phyloP scores from a whole-genome alignment of 31 red algal genomes.

The Porphyra umbilicalis region DNA sequence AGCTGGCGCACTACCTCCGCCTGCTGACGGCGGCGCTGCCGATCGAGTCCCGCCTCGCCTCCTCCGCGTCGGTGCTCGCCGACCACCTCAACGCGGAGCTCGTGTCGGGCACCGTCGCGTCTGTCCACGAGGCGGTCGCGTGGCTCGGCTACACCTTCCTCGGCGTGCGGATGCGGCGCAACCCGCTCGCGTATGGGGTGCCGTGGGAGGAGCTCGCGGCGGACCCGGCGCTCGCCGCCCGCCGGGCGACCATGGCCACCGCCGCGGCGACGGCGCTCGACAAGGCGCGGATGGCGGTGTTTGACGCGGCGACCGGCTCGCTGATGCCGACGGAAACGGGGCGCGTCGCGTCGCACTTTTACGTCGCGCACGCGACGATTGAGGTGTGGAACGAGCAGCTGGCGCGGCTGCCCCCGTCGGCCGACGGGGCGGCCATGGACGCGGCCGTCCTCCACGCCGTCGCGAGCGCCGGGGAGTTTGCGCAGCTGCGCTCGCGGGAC shows the following conservation, averaged over 20 bases:
- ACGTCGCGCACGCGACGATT: constrained; percentile 83
- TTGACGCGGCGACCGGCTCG: constrained; percentile 39
- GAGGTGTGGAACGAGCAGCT: constrained; percentile 77
- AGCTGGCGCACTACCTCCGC: constrained; percentile 71
- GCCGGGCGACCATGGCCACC: constrained; percentile 54
- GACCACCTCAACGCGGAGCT: constrained; percentile 98
- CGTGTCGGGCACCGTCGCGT: constrained; percentile 82
- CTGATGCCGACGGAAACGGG: constrained; percentile 79
- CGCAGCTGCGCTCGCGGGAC: constrained; percentile 64
- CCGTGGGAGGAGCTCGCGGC: constrained; percentile 71
- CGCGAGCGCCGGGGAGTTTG: constrained; percentile 71
- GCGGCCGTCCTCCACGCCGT: constrained; percentile 53
- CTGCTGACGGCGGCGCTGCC: constrained; percentile 84
- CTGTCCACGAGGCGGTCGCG: constrained; percentile 68
- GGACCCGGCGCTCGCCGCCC: constrained; percentile 53
- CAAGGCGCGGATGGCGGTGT: constrained; percentile 78
- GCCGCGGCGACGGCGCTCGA: constrained; percentile 75
- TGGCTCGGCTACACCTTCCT: constrained; percentile 93
- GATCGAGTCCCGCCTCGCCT: constrained; percentile 86
- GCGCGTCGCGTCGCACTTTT: constrained; percentile 85
- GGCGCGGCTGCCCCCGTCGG: constrained; percentile 7
- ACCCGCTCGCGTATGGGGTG: constrained; percentile 88
- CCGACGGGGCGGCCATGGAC: constrained; percentile 19
- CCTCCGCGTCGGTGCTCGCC: constrained; percentile 67
- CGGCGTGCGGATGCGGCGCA: constrained; percentile 77